Evolutionary conservation across 768 basidiomycete genomes (phyloP).

Genomic region (Tricholoma saponaceum): DNA sequence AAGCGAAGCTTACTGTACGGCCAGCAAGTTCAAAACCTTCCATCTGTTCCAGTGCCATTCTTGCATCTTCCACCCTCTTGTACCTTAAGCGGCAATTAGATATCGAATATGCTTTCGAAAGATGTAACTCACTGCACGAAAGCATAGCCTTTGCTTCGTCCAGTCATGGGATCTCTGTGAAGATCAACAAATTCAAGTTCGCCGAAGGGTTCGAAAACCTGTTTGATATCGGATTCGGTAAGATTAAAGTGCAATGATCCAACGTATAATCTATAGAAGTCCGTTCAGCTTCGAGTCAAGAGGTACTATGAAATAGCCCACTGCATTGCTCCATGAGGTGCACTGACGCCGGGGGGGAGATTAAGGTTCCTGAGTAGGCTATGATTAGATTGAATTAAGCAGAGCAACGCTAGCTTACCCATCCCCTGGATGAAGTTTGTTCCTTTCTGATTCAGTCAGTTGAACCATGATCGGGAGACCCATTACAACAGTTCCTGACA

Average conservation of each 20-base stretch:
- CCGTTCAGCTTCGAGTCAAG: not conserved
- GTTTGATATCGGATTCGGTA: slow-evolving; percentile 94
- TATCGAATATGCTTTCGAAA: not conserved
- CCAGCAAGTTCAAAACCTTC: slow-evolving; percentile 98
- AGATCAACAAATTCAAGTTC: slow-evolving; percentile 98
- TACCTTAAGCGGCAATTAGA: slow-evolving; percentile 46
- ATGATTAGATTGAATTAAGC: slow-evolving; percentile 8
- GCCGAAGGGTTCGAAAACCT: slow-evolving; percentile 99
- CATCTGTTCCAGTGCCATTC: slow-evolving; percentile 98
- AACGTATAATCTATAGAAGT: slow-evolving; percentile 77
- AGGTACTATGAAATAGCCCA: slow-evolving; percentile 32
- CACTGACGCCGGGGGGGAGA: slow-evolving; percentile 79
- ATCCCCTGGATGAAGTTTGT: slow-evolving; percentile 83
- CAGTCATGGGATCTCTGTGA: slow-evolving; percentile 91
- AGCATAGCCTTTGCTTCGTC: slow-evolving; percentile 95
- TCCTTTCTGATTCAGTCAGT: slow-evolving; percentile 95
- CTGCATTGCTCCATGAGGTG: slow-evolving; percentile 83
- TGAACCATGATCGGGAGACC: slow-evolving; percentile 97
- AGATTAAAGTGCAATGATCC: slow-evolving; percentile 97
- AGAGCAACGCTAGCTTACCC: slow-evolving; percentile 47
- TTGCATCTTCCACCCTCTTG: slow-evolving; percentile 88
- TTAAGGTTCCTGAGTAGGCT: slow-evolving; percentile 58
- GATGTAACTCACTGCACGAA: slow-evolving; percentile 82
- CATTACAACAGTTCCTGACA: slow-evolving; percentile 96
- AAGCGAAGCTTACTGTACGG: slow-evolving; percentile 58